Evolutionary conservation across 148 eudicot genomes (phyloP).

Genomic region (Persicaria tinctoria): DNA sequence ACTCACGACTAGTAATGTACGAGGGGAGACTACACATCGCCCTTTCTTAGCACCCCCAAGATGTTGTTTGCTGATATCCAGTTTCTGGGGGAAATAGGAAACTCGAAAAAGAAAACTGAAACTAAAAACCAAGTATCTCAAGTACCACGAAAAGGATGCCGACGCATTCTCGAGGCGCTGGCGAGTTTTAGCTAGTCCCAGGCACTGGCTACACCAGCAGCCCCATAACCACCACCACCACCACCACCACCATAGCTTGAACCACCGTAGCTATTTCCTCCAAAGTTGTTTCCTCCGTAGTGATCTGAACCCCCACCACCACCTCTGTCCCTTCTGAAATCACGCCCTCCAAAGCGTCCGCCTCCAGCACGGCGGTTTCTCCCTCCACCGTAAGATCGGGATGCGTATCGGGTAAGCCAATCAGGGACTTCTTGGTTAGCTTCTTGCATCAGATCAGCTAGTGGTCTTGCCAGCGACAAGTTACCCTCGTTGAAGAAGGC

Average conservation of each 20-base stretch:
- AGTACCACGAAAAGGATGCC: neutral
- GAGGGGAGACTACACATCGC: neutral
- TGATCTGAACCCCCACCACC: constrained; percentile 19
- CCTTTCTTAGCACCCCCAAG: constrained; percentile 3
- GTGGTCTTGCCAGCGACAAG: constrained; percentile 44
- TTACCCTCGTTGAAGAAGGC: constrained; percentile 78
- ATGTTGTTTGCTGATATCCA: constrained; percentile 6
- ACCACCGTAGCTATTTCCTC: constrained; percentile 24
- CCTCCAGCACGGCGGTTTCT: constrained; percentile 43
- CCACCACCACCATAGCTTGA: constrained; percentile 22
- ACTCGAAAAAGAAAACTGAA: neutral
- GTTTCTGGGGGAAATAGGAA: constrained; percentile 5
- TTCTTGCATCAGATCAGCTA: constrained; percentile 73
- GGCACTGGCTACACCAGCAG: constrained; percentile 54
- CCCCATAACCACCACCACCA: constrained; percentile 15
- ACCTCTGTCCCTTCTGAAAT: constrained; percentile 45
- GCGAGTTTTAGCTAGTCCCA: constrained; percentile 46
- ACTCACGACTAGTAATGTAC: constrained; percentile 8
- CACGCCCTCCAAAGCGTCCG: constrained; percentile 65
- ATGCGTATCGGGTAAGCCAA: constrained; percentile 62
- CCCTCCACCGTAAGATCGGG: constrained; percentile 48
- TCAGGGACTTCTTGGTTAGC: constrained; percentile 78
- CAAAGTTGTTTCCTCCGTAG: constrained; percentile 40
- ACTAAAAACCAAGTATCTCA: neutral
- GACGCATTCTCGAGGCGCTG: neutral